Base-by-base conservation (phyloP, 768 basidiomycete species). In the Phylloporus rhodoxanthus region DNA sequence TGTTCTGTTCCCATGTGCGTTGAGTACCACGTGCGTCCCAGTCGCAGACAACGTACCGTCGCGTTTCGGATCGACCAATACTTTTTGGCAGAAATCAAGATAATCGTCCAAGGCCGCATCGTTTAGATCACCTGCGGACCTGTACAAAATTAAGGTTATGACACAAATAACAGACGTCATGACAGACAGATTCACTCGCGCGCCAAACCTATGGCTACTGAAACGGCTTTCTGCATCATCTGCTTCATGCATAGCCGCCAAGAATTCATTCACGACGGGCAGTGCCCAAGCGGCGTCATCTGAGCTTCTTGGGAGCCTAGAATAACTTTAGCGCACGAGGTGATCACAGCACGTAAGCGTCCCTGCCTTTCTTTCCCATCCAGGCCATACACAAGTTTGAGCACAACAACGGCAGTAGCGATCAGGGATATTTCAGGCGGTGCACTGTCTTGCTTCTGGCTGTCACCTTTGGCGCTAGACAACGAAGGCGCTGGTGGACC, bases 311-410 rank as follows among this genome's bases (percentile, higher is more conserved):
- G 80, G 79, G 28, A 66, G 59, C 63, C 79, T 84, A 54, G 51
- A 40, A 56, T 28, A 20, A 21, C 39, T 38, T 58, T 51, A 59
- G 51, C 51, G 51, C 34, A 36, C 41, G 40, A 54, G 40, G 38
- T 21, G 15, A 39, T 39, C 14, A 37, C 25, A 33, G 26, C 41
- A 52, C 41, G 47, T 43, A 48, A 52, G 37, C 0, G 8, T 29
- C 54, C 70, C 51, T 61, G 82, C 87, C 87, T 78, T 46, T 58
- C 48, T 54, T 70, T 71, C 25, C 82, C 88, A 62, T 93, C 91
- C 25, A 93, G 61, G 1, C 91, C 93, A 59, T 93, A 93, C 21
- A 84, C 77, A 75, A 95, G 75, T 70, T 93, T 94, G 57, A 93
- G 72, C 30, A 83, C 81, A 10, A 91, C 74, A 11, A 92, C 73